A percentile compares a stretch with the other conserved stretches of the same genome.
Conservation (phyloP, 257 asterid genomes). For the Solanum clarkiae region DNA sequence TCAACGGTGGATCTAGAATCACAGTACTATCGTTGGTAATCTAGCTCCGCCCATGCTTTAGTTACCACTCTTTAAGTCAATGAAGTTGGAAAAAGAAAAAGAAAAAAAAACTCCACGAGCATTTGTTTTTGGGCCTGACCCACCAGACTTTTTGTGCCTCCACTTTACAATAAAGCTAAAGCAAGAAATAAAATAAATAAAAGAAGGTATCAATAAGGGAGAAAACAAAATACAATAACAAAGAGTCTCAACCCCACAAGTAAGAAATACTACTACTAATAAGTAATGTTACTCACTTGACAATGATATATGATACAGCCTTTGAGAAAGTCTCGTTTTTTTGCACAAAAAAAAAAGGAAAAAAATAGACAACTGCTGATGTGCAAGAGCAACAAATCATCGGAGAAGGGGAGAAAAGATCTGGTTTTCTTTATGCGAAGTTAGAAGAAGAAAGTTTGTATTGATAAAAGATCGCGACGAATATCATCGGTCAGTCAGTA, state of each 20-base stretch:
- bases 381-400: background rate
- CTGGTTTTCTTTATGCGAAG: background rate
- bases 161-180: constrained; percentile 56
- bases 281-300: constrained; percentile 10
- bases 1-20: too few relatives aligned
- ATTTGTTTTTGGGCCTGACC: constrained; percentile 50
- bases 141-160: constrained; percentile 48
- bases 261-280: constrained; percentile 18
- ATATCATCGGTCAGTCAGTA: background rate
- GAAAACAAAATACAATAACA: constrained; percentile 11
- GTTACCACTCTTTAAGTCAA: constrained; percentile 20
- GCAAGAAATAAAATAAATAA: constrained; percentile 24
- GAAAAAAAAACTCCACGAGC: constrained; percentile 12
- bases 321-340: constrained; percentile 13
- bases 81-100: constrained; percentile 7
- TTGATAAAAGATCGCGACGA: background rate
- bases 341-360: background rate
- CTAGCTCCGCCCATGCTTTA: too few relatives aligned
- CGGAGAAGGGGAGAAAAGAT: background rate
- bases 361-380: background rate
- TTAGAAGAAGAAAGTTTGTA: background rate
- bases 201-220: constrained; percentile 2
- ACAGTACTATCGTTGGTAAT: too few relatives aligned
- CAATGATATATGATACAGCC: constrained; percentile 24
- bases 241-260: constrained; percentile 34